Conservation (phyloP, 2,329 filamentous ascomycete genomes). For the Diaporthe batatas region DNA sequence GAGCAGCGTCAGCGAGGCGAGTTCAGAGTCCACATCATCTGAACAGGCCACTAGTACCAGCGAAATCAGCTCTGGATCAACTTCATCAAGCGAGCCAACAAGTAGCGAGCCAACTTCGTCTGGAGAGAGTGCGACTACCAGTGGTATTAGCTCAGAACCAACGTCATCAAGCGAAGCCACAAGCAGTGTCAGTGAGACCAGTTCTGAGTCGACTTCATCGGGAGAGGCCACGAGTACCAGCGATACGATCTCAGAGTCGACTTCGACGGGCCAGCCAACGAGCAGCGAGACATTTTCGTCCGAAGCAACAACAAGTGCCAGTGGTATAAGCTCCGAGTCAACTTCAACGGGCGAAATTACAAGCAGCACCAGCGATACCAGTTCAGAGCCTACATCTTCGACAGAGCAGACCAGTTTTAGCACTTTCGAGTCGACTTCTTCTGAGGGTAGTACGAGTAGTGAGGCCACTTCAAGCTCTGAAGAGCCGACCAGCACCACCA, state of each 20-base stretch:
- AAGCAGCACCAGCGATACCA: conserved; percentile 2
- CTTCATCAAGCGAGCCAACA: neutral
- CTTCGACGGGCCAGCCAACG: neutral
- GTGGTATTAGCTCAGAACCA: neutral
- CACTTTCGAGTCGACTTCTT: neutral
- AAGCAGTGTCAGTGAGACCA: neutral
- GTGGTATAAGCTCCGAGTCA: neutral
- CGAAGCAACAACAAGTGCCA: neutral
- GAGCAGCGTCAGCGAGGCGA: neutral
- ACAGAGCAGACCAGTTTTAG: neutral
- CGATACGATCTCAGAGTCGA: neutral
- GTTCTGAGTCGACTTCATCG: neutral
- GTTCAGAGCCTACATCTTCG: neutral
- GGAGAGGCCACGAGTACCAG: neutral
- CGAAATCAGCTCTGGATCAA: neutral
- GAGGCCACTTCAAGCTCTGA: neutral
- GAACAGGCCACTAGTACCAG: neutral
- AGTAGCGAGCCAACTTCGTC: neutral
- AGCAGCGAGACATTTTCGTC: neutral
- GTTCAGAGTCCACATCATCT: neutral
- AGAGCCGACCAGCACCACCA: neutral
- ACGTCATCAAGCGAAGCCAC: neutral
- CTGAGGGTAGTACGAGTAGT: neutral
- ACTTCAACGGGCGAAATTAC: neutral
- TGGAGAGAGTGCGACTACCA: neutral